Evolutionary conservation across 306 rosid genomes (phyloP).

Genomic region (Cucurbita argyrosperma): DNA sequence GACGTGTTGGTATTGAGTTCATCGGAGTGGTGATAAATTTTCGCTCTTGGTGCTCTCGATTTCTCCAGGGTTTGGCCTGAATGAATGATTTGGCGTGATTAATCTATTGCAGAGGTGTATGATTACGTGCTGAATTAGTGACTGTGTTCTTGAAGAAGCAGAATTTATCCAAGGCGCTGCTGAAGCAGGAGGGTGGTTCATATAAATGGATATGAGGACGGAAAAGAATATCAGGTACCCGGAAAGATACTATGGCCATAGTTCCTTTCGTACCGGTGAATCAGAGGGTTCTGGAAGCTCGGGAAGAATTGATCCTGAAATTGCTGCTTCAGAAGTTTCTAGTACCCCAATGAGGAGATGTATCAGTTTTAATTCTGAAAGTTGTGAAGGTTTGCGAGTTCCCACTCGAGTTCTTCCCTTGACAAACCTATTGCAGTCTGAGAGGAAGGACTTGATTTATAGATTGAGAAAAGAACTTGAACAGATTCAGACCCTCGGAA

Average conservation of each 20-base stretch:
- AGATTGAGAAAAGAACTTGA: slow-evolving; percentile 56
- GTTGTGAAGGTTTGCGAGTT: slow-evolving; percentile 21
- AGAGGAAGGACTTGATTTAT: slow-evolving; percentile 34
- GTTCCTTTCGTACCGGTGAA: slow-evolving; percentile 40
- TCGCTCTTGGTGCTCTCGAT: background rate
- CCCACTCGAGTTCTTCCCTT: slow-evolving; percentile 39
- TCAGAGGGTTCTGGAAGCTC: slow-evolving; percentile 78
- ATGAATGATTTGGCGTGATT: slow-evolving; percentile 4
- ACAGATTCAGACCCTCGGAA: slow-evolving; percentile 38
- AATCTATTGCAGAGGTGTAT: slow-evolving; percentile 1
- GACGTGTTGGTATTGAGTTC: background rate
- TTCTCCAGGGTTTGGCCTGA: slow-evolving; percentile 5
- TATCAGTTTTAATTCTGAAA: slow-evolving; percentile 37
- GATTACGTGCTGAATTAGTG: background rate
- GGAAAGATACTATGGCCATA: slow-evolving; percentile 38
- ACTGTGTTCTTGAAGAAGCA: background rate
- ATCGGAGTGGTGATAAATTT: background rate
- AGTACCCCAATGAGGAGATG: slow-evolving; percentile 41
- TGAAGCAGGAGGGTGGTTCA: background rate
- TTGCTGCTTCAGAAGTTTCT: slow-evolving; percentile 58
- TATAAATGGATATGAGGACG: slow-evolving; percentile 12
- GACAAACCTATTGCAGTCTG: slow-evolving; percentile 28
- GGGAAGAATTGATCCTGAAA: slow-evolving; percentile 48
- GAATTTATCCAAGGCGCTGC: background rate
- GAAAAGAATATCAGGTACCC: slow-evolving; percentile 31